These are phyloP conservation scores for Paraphoma sp. DNA, from an alignment of 2,329 filamentous ascomycete species.

Conservation along the genomic window DNA sequence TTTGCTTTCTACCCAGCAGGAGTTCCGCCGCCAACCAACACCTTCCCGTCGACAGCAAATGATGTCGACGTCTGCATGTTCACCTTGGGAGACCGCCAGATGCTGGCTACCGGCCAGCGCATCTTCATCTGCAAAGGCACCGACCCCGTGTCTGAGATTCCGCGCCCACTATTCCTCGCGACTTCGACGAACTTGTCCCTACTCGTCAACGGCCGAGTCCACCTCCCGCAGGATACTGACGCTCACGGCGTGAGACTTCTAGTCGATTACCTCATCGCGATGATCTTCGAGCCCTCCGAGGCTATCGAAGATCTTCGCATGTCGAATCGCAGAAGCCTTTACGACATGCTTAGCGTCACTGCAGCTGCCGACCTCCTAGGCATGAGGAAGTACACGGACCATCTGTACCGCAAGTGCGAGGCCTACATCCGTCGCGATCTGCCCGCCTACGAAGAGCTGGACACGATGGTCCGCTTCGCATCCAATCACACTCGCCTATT, in stretches of 20 bases:
- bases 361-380: background rate
- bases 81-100: background rate
- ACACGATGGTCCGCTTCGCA: background rate
- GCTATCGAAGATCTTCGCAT: background rate
- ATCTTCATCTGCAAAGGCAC: background rate
- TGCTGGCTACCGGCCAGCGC: background rate
- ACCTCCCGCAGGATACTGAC: background rate
- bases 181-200: background rate
- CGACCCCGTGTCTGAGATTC: background rate
- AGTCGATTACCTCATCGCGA: background rate
- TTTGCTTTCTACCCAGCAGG: background rate
- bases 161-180: background rate
- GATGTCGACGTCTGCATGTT: background rate
- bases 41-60: background rate
- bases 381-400: background rate
- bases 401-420: constrained; percentile 2
- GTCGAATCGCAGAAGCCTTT: background rate
- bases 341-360: background rate
- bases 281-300: background rate
- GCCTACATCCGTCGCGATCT: background rate
- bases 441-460: background rate
- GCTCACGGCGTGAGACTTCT: background rate
- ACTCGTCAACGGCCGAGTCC: background rate
- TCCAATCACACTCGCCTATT: background rate
- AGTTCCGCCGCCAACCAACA: background rate